Percentiles rank a stretch among this genome's conserved stretches.
Evolutionary conservation across 257 asterid species (phyloP).

Genomic region (Marsdenia floribunda): DNA sequence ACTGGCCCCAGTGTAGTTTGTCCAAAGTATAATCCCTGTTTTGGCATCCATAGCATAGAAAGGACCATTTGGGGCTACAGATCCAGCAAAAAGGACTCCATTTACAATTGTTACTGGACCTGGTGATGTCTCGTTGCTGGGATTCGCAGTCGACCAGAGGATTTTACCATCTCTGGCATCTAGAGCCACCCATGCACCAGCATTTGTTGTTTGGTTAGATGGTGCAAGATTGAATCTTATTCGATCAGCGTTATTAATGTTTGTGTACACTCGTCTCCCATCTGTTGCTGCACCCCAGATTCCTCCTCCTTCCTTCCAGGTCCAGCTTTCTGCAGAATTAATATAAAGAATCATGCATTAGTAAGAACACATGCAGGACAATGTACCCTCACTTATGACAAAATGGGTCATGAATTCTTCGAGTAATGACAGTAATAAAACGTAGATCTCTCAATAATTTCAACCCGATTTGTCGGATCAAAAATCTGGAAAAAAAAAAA

Average conservation of each 20-base stretch:
- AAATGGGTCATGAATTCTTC: too few species aligned
- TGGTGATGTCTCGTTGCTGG: slow-evolving; percentile 56
- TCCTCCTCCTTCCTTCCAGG: slow-evolving; percentile 82
- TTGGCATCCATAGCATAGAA: slow-evolving; percentile 66
- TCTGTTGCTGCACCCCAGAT: slow-evolving; percentile 80
- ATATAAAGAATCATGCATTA: too few species aligned
- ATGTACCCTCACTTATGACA: too few species aligned
- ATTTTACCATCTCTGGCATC: slow-evolving; percentile 58
- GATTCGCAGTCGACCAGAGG: slow-evolving; percentile 73
- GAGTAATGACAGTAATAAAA: too few species aligned
- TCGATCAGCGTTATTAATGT: slow-evolving; percentile 44
- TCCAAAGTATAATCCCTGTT: slow-evolving; percentile 55
- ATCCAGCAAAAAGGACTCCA: slow-evolving; percentile 67
- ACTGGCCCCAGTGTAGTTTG: slow-evolving; percentile 53
- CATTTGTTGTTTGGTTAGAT: slow-evolving; percentile 40
- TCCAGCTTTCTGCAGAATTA: slow-evolving; percentile 63
- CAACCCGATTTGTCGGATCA: too few species aligned
- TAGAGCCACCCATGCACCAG: slow-evolving; percentile 77
- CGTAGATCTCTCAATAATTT: too few species aligned
- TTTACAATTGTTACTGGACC: slow-evolving; percentile 64
- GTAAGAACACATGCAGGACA: too few species aligned
- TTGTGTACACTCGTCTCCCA: slow-evolving; percentile 54
- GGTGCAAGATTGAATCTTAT: slow-evolving; percentile 50
- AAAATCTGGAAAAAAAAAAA: too few species aligned
- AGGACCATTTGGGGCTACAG: slow-evolving; percentile 57